Conservation (phyloP, 176 grass and related monocot species). For the Oryza officinalis region DNA sequence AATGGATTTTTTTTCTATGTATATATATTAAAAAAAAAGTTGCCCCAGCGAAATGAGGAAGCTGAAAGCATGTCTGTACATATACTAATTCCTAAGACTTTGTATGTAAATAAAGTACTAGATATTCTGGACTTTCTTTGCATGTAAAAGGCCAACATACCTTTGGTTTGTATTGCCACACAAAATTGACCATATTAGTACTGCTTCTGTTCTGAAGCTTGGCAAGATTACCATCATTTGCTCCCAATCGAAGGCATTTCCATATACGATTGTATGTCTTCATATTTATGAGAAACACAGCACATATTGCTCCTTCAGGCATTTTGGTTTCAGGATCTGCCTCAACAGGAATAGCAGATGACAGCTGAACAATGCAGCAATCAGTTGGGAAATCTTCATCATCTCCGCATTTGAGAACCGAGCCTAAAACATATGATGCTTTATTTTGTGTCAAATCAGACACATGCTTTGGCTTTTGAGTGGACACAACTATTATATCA, state of each 20-base stretch:
- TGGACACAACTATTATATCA: conserved; percentile 49
- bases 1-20: too few species aligned
- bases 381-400: conserved; percentile 22
- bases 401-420: conserved; percentile 19
- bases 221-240: background rate
- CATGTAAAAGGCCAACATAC: conserved; percentile 13
- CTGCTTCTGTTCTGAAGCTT: background rate
- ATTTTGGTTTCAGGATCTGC: background rate
- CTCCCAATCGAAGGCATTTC: conserved; percentile 24
- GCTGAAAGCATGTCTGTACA: background rate
- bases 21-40: background rate
- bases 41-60: background rate
- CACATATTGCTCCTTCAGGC: conserved; percentile 20
- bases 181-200: background rate
- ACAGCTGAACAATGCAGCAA: conserved; percentile 14
- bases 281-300: conserved; percentile 45
- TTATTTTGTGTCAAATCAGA: conserved; percentile 25
- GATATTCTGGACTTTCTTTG: background rate
- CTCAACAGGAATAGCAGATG: conserved; percentile 1
- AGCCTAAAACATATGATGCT: conserved; percentile 30
- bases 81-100: background rate
- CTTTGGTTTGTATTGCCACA: conserved; percentile 22
- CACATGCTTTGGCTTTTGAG: conserved; percentile 19
- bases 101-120: background rate
- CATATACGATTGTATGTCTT: conserved; percentile 41